These are phyloP conservation scores for Suillus bovinus DNA, from an alignment of 768 basidiomycete species.

Conservation along the genomic window DNA sequence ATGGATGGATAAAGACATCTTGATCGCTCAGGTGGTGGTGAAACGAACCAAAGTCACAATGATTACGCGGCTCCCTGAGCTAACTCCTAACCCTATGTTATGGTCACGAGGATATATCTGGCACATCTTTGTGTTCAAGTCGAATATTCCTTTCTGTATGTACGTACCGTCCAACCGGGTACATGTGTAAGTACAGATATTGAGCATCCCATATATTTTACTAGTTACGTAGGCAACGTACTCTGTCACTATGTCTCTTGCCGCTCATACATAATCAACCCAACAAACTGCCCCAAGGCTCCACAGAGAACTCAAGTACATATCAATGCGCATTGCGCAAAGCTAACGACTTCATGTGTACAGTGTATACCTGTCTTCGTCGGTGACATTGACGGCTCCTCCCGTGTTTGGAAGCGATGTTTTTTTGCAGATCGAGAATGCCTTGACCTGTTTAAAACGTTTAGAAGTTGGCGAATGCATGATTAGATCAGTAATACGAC, in stretches of 20 bases:
- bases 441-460: background rate
- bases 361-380: constrained; percentile 89
- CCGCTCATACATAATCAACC: background rate
- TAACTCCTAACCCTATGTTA: constrained; percentile 25
- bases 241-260: background rate
- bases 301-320: background rate
- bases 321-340: background rate
- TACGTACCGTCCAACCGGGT: too few species aligned
- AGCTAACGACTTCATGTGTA: background rate
- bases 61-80: constrained; percentile 15
- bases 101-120: constrained; percentile 15
- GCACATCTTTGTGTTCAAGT: background rate
- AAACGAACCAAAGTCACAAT: background rate
- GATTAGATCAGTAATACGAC: background rate
- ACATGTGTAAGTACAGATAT: background rate
- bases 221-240: background rate
- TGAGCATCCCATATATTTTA: background rate
- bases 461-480: background rate
- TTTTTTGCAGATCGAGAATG: background rate
- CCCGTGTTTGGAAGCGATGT: constrained; percentile 41
- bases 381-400: constrained; percentile 83
- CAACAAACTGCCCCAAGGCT: background rate
- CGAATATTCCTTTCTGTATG: background rate
- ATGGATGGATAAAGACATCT: constrained; percentile 55
- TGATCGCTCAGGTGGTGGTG: constrained; percentile 19